These are phyloP conservation scores for Dalechampia spathulata DNA, from an alignment of 441 rosid genomes.

Conservation along the genomic window DNA sequence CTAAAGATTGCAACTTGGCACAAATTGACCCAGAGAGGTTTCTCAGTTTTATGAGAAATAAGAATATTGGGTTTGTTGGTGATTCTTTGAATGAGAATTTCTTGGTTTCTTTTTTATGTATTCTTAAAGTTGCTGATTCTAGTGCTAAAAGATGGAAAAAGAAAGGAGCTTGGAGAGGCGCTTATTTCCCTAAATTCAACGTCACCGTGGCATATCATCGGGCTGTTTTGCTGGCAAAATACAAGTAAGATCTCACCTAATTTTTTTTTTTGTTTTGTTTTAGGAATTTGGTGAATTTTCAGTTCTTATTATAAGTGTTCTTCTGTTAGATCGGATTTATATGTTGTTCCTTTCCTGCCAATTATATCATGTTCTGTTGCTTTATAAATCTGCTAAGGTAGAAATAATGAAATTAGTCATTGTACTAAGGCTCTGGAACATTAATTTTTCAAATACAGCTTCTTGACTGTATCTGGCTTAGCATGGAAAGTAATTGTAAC, in stretches of 20 bases:
- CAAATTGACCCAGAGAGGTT: conserved; percentile 53
- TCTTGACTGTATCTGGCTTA: no score
- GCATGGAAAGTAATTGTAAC: neutral
- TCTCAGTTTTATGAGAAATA: conserved; percentile 56
- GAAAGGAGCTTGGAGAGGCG: conserved; percentile 97
- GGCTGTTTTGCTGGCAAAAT: conserved; percentile 77
- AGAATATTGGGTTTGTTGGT: conserved; percentile 80
- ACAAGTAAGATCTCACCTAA: conserved; percentile 30
- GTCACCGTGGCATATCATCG: conserved; percentile 91
- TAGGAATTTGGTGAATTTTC: neutral
- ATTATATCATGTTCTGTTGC: no score
- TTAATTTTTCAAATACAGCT: no score
- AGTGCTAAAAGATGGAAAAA: conserved; percentile 78
- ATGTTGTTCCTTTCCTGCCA: neutral
- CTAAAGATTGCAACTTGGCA: conserved; percentile 47
- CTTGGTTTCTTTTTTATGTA: conserved; percentile 68
- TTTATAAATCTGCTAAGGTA: no score
- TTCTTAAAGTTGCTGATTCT: conserved; percentile 64
- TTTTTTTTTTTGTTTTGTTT: neutral
- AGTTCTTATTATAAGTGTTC: neutral
- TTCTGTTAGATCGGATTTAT: neutral
- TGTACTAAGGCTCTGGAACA: neutral
- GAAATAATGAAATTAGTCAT: no score
- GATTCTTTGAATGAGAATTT: conserved; percentile 93
- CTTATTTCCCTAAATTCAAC: conserved; percentile 68